phyloP scores from a whole-genome alignment of 306 rosid genomes.

The Senna tora region DNA sequence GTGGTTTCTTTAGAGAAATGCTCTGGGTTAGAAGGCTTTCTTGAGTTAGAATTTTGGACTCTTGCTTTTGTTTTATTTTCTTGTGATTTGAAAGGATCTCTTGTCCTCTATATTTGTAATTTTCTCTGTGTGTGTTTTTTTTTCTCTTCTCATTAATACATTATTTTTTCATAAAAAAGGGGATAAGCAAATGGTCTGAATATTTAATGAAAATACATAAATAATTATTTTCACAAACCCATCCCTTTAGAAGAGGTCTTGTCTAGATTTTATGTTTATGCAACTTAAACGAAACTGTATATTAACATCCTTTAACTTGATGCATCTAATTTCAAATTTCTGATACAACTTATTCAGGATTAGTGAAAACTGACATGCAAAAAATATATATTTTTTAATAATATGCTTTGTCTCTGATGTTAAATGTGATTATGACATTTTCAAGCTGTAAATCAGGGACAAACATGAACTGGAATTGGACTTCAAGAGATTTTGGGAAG shows the following conservation, averaged over 20 bases:
- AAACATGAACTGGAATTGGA: conserved; percentile 99
- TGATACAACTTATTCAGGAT: conserved; percentile 10
- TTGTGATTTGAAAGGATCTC: too few relatives aligned
- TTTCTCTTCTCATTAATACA: too few relatives aligned
- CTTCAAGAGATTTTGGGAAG: conserved; percentile 99
- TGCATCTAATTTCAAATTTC: conserved; percentile 26
- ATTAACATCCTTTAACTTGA: conserved; percentile 18
- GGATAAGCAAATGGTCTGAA: conserved; percentile 16
- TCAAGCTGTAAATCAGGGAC: conserved; percentile 67
- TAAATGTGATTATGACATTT: conserved; percentile 39
- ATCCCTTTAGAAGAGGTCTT: conserved; percentile 18
- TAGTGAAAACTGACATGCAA: neutral
- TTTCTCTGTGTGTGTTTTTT: too few relatives aligned
- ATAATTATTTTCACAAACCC: conserved; percentile 22
- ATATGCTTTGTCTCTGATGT: conserved; percentile 33
- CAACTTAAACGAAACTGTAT: conserved; percentile 7
- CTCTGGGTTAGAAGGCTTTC: too few relatives aligned
- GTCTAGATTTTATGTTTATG: conserved; percentile 13
- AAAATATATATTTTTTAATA: neutral
- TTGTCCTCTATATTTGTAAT: too few relatives aligned
- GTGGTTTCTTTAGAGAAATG: too few relatives aligned
- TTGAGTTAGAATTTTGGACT: too few relatives aligned
- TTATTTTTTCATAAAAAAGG: too few relatives aligned
- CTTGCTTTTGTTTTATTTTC: too few relatives aligned
- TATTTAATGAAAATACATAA: neutral